Base-by-base conservation (phyloP, 345 rosid genomes). In the Pistacia atlantica region DNA sequence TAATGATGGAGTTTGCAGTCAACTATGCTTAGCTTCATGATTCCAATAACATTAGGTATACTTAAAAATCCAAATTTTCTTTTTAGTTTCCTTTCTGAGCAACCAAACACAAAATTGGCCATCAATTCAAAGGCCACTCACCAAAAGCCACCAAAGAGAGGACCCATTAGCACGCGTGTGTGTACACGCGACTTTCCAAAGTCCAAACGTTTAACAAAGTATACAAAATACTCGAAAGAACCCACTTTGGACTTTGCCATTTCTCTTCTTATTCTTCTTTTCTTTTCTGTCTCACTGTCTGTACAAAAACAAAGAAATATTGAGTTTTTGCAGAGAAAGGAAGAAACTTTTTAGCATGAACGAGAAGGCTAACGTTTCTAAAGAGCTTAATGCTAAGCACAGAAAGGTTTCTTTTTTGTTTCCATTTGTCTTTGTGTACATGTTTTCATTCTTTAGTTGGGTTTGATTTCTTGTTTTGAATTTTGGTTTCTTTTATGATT, bases 301-400 rank as follows among this genome's bases (percentile, higher is more conserved):
- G 17, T 35, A 65, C 67, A 60, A 5, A 20, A 37, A 56, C n/a
- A 56, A 37, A 7, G 1, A 18, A n/a, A 64, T 51, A 54, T 25
- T 20, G 22, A 64, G 20, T 64, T 51, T 49, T 10, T 9, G 0
- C 35, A 4, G 38, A 37, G 38, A 12, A 22, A 0, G 2, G 31
- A 17, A 25, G 52, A 37, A 17, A 37, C 48, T 58, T 45, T 38
- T 61, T 66, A 75, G 59, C 79, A 90, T 90, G 94, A 90, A 90
- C 85, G 78, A 79, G 85, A 90, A 90, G 83, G 92, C 90, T 52
- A 65, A 68, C 57, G 94, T 90, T 78, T 88, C 94, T 55, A 87
- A 87, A 78, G 88, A 85, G 79, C 90, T 87, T 49, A 87, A 84
- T 42, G 87, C 82, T 1, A 90, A 84, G 81, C 94, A 90, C 35